Evolutionary conservation across 148 eudicot species (phyloP).

Genomic region (Vaccinium macrocarpon): DNA sequence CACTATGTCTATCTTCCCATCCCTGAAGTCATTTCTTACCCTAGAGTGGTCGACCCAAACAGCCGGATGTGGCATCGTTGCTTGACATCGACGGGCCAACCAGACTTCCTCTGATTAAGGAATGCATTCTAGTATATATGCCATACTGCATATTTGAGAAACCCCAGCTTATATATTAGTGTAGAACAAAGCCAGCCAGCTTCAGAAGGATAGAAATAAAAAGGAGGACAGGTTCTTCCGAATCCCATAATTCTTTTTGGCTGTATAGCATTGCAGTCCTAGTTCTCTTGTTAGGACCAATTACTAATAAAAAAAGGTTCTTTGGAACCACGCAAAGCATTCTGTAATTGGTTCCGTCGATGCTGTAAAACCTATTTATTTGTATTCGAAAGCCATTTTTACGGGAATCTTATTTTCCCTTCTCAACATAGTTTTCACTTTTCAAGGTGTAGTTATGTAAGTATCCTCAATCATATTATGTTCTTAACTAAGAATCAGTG

Average conservation of each 20-base stretch:
- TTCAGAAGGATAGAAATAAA: conserved; percentile 19
- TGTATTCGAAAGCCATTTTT: background rate
- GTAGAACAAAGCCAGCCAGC: conserved; percentile 8
- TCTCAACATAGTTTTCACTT: background rate
- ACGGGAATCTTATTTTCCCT: background rate
- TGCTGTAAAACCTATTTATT: background rate
- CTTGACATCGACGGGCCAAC: conserved; percentile 97
- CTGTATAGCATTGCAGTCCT: conserved; percentile 12
- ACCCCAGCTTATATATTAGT: conserved; percentile 4
- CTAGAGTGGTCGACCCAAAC: conserved; percentile 74
- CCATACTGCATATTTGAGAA: background rate
- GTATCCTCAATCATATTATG: background rate
- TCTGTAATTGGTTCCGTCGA: background rate
- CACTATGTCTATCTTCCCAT: conserved; percentile 96
- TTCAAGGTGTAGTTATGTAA: background rate
- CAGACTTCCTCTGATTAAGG: conserved; percentile 66
- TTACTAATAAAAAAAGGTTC: background rate
- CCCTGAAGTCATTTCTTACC: conserved; percentile 86
- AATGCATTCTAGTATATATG: background rate
- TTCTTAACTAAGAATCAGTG: background rate
- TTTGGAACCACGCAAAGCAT: background rate
- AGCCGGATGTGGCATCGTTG: conserved; percentile 99
- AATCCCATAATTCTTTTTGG: background rate
- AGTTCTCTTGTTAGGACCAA: background rate
- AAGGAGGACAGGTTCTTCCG: conserved; percentile 12